Evolutionary conservation across 352 stramenopile genomes (phyloP).

Genomic region (Elongisporangium undulatum): DNA sequence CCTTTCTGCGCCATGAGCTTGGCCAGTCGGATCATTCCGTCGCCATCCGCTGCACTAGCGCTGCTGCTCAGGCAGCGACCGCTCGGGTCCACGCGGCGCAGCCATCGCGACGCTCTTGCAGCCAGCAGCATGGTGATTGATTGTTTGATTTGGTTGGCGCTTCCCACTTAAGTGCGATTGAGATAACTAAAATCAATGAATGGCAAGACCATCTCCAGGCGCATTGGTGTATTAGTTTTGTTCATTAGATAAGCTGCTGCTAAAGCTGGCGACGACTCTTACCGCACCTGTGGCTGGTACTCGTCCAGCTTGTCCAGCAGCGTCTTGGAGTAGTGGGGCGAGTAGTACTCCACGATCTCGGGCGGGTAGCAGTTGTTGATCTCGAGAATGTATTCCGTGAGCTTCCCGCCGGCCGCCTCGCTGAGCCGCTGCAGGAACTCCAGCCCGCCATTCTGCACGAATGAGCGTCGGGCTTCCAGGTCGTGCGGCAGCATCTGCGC

Average conservation of each 20-base stretch:
- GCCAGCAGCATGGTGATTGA: not conserved
- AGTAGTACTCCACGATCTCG: slow-evolving; percentile 97
- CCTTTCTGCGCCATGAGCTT: slow-evolving; percentile 77
- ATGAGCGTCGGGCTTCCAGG: slow-evolving; percentile 88
- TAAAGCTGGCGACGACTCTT: slow-evolving; percentile 6
- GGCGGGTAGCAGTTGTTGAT: slow-evolving; percentile 97
- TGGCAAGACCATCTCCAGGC: too few species aligned
- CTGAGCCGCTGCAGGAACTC: slow-evolving; percentile 93
- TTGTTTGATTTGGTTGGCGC: not conserved
- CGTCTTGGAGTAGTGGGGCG: slow-evolving; percentile 94
- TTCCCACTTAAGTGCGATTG: not conserved
- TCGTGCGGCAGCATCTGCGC: slow-evolving; percentile 93
- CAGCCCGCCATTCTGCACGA: slow-evolving; percentile 92
- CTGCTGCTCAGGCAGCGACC: not conserved
- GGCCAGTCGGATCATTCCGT: slow-evolving; percentile 50
- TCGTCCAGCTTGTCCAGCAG: slow-evolving; percentile 96
- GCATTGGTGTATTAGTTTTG: too few species aligned
- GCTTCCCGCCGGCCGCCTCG: slow-evolving; percentile 89
- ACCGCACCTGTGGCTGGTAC: slow-evolving; percentile 88
- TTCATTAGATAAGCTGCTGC: too few species aligned
- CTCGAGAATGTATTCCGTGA: slow-evolving; percentile 93
- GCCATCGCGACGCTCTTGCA: not conserved
- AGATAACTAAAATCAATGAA: not conserved
- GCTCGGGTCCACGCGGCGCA: not conserved
- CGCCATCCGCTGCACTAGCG: not conserved